Percentiles rank a stretch among this genome's conserved stretches.
Evolutionary conservation across 2,329 filamentous ascomycete genomes (phyloP).

Genomic region (Byssoonygena ceratinophila): DNA sequence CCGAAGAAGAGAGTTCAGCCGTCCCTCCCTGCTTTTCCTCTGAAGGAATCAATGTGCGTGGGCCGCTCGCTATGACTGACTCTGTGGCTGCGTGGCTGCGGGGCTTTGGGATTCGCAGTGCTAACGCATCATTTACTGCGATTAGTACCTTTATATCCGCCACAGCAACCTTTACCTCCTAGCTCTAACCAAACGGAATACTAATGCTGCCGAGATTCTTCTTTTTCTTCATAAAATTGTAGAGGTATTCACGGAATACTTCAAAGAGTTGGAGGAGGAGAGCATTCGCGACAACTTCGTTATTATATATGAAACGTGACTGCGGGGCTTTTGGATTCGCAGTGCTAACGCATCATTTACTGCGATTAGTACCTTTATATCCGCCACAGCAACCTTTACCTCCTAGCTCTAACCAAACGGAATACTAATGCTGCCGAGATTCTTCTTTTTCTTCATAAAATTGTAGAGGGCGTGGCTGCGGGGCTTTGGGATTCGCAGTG

Average conservation of each 20-base stretch:
- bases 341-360: slow-evolving; percentile 12
- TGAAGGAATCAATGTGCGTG: slow-evolving; percentile 88
- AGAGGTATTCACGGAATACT: slow-evolving; percentile 98
- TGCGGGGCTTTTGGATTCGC: too few relatives aligned
- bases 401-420: slow-evolving; percentile 93
- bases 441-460: slow-evolving; percentile 91
- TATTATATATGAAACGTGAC: slow-evolving; percentile 97
- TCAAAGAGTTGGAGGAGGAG: slow-evolving; percentile 97
- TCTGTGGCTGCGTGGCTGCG: slow-evolving; percentile 9
- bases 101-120: slow-evolving; percentile 13
- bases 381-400: slow-evolving; percentile 96
- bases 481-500: too few relatives aligned
- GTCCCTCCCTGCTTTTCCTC: slow-evolving; percentile 96
- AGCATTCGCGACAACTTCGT: slow-evolving; percentile 99
- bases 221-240: slow-evolving; percentile 97
- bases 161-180: slow-evolving; percentile 99
- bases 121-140: slow-evolving; percentile 11
- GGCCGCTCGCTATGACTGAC: neutral
- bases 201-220: slow-evolving; percentile 95
- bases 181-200: slow-evolving; percentile 95
- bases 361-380: slow-evolving; percentile 82
- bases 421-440: slow-evolving; percentile 99
- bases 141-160: slow-evolving; percentile 92
- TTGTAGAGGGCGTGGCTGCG: too few relatives aligned
- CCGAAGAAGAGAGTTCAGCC: slow-evolving; percentile 96